Base-by-base conservation (phyloP, 2,329 filamentous ascomycete genomes). In the Penicillium brasilianum region DNA sequence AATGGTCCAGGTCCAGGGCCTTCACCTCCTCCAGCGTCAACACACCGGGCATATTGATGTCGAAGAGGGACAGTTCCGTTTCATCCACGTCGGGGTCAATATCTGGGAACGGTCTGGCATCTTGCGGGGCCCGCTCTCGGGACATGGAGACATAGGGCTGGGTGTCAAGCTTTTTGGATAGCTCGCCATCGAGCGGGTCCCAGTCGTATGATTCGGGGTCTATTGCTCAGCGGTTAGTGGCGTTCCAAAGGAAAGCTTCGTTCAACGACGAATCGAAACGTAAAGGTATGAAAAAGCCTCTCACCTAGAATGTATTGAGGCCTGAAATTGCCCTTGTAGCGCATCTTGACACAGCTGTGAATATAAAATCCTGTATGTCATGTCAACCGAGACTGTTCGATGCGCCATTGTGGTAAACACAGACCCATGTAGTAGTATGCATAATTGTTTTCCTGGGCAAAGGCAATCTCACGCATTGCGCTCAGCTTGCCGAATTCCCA, bases 351-450 rank as follows among this genome's bases (percentile, higher is more conserved):
- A 64, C 81, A 83, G 2, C 76, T 78, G 67, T 88, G 87, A 63
- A 89, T 89, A 70, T 89, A 89, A 74, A 82, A 88, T 13, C 87
- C 81, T 83, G 55, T 13, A 28, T 34, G 9, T 7, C 41, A 10
- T 39, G 50, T 53, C 9, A 53, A 28, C 28, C 8, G 13, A 14
- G 63, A 36, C 37, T 39, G 14, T 7, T 48, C 13, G 37, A 34
- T 30, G 37, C 11, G 28, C 18, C 32, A 14, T 36, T 6, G 13
- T 4, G 34, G 8, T 25, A 22, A 22, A 7, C 18, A 48, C 73
- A 14, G 66, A 83, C 81, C 87, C 87, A 89, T 88, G 75, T 88
- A 88, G 71, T 89, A 89, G 72, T 84, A 87, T 57, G 82, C 70
- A 65, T 88, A 88, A 0, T 76, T 77, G 4, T 76, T 80, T 67